Percentiles rank a stretch among this genome's conserved stretches.
These are phyloP conservation scores for Flaveria linearis DNA, from an alignment of 129 eudicot genomes.

Conservation along the genomic window DNA sequence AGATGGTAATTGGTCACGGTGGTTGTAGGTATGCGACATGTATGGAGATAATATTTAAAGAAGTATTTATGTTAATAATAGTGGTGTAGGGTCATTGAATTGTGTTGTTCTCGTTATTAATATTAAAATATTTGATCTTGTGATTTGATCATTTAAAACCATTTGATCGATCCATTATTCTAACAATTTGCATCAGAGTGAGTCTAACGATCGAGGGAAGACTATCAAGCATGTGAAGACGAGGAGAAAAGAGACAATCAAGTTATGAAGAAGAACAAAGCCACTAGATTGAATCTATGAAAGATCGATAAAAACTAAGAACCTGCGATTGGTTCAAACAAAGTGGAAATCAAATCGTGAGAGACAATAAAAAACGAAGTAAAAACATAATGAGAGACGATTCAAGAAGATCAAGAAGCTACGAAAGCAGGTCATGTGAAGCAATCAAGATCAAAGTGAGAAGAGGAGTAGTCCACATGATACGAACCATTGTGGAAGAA, in stretches of 20 bases:
- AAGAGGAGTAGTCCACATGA: too few relatives aligned
- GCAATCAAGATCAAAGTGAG: background rate
- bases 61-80: too few relatives aligned
- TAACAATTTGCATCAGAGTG: background rate
- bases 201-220: background rate
- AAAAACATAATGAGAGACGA: background rate
- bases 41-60: too few relatives aligned
- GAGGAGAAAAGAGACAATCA: background rate
- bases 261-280: background rate
- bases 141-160: background rate
- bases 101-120: too few relatives aligned
- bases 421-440: background rate
- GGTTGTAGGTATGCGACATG: too few relatives aligned
- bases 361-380: background rate
- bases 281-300: background rate
- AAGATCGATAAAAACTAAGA: background rate
- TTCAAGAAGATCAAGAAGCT: background rate
- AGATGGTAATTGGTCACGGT: too few relatives aligned
- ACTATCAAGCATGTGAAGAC: background rate
- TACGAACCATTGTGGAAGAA: too few relatives aligned
- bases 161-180: background rate
- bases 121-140: background rate
- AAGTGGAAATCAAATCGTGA: too few relatives aligned
- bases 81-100: background rate
- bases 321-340: background rate